These are phyloP conservation scores for Prunus armeniaca DNA, from an alignment of 306 rosid species.

Conservation along the genomic window DNA sequence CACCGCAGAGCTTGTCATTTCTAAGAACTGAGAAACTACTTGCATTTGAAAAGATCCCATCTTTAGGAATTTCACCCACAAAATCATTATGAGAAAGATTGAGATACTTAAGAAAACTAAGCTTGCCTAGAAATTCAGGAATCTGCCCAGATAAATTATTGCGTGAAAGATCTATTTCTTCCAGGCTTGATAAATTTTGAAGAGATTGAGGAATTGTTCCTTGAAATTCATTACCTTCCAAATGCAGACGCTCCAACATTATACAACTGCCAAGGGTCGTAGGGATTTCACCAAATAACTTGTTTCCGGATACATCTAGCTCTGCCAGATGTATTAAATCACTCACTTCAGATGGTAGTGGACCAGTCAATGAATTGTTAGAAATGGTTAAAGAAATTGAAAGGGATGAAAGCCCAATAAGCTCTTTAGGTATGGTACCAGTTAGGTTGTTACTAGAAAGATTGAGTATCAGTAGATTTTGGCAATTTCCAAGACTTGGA, in stretches of 20 bases:
- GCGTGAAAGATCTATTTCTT: neutral
- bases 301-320: constrained; percentile 15
- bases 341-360: neutral
- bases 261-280: neutral
- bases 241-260: neutral
- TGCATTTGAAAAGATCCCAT: constrained; percentile 26
- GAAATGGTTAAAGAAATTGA: neutral
- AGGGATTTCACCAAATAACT: neutral
- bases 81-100: constrained; percentile 17
- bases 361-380: neutral
- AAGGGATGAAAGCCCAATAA: neutral
- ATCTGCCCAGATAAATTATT: constrained; percentile 27
- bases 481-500: constrained; percentile 25
- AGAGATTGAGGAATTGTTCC: neutral
- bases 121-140: constrained; percentile 23
- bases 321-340: neutral
- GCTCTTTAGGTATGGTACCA: neutral
- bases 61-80: neutral
- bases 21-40: constrained; percentile 13
- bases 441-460: neutral
- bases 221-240: neutral
- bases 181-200: neutral
- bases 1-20: constrained; percentile 29
- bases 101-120: neutral
- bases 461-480: neutral